These are phyloP conservation scores for Neurospora sp. DNA, from an alignment of 495 filamentous ascomycete genomes.

Conservation along the genomic window DNA sequence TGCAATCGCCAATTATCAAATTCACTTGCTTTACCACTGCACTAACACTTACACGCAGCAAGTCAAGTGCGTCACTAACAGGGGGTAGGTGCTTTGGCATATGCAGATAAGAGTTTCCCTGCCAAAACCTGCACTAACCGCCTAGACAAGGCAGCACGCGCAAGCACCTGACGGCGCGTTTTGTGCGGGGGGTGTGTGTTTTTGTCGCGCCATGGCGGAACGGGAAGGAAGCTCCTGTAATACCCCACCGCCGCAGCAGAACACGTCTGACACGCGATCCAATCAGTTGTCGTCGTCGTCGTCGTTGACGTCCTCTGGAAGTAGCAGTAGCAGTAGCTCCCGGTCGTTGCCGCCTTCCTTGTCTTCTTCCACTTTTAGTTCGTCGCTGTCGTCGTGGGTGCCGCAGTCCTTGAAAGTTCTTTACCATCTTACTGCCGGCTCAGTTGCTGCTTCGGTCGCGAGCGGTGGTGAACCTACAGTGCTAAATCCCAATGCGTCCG, in stretches of 20 bases:
- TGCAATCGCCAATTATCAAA: neutral
- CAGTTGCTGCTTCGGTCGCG: neutral
- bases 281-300: neutral
- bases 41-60: neutral
- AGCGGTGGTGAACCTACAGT: constrained; percentile 9
- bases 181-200: neutral
- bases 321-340: neutral
- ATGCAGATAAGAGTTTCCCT: neutral
- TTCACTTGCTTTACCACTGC: neutral
- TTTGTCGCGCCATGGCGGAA: neutral
- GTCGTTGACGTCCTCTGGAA: neutral
- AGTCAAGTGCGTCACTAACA: neutral
- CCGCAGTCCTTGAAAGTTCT: constrained; percentile 2
- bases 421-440: constrained; percentile 8
- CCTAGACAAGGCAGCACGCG: neutral
- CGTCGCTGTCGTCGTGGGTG: neutral
- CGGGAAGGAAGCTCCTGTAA: neutral
- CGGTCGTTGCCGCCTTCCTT: neutral
- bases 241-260: neutral
- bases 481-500: constrained; percentile 17
- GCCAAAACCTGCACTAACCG: neutral
- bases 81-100: neutral
- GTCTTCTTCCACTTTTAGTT: neutral
- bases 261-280: neutral
- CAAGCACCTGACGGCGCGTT: constrained; percentile 20